These are phyloP conservation scores for Huntiella omanensis DNA, from an alignment of 2,329 filamentous ascomycete species.

Conservation along the genomic window DNA sequence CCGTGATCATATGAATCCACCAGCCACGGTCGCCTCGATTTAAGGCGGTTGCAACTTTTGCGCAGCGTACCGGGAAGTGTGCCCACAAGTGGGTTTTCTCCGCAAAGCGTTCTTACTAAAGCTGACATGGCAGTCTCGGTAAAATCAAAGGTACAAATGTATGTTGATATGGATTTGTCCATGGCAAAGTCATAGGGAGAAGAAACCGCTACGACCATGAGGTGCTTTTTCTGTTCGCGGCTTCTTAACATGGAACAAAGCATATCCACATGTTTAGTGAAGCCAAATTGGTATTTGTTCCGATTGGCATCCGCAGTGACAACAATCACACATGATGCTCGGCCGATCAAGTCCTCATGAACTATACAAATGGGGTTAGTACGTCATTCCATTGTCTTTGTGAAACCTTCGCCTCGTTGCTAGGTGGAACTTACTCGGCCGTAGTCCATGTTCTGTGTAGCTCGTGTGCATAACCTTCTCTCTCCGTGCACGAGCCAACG, in stretches of 20 bases:
- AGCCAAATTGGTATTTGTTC: slow-evolving; percentile 83
- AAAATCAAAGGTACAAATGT: slow-evolving; percentile 91
- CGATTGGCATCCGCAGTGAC: slow-evolving; percentile 87
- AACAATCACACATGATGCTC: slow-evolving; percentile 74
- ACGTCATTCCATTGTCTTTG: background rate
- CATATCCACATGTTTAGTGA: slow-evolving; percentile 91
- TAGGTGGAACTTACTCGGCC: slow-evolving; percentile 40
- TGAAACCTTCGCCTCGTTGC: background rate
- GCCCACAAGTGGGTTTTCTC: slow-evolving; percentile 44
- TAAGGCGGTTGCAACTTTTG: slow-evolving; percentile 70
- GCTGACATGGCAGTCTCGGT: slow-evolving; percentile 81
- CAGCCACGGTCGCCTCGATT: slow-evolving; percentile 87
- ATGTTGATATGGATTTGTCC: slow-evolving; percentile 77
- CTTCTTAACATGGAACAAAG: slow-evolving; percentile 72
- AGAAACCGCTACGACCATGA: slow-evolving; percentile 82
- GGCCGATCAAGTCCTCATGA: slow-evolving; percentile 79
- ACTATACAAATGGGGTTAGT: slow-evolving; percentile 24
- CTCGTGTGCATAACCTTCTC: slow-evolving; percentile 84
- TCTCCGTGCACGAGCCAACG: slow-evolving; percentile 67
- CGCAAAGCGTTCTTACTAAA: slow-evolving; percentile 66
- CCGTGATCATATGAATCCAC: slow-evolving; percentile 75
- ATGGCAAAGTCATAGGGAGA: slow-evolving; percentile 94
- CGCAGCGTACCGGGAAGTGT: slow-evolving; percentile 56
- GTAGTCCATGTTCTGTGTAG: slow-evolving; percentile 81
- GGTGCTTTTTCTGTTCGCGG: slow-evolving; percentile 64